A percentile compares a stretch with the other conserved stretches of the same genome.
These are phyloP conservation scores for Pleurotus djamor DNA, from an alignment of 768 basidiomycete genomes.

Conservation along the genomic window DNA sequence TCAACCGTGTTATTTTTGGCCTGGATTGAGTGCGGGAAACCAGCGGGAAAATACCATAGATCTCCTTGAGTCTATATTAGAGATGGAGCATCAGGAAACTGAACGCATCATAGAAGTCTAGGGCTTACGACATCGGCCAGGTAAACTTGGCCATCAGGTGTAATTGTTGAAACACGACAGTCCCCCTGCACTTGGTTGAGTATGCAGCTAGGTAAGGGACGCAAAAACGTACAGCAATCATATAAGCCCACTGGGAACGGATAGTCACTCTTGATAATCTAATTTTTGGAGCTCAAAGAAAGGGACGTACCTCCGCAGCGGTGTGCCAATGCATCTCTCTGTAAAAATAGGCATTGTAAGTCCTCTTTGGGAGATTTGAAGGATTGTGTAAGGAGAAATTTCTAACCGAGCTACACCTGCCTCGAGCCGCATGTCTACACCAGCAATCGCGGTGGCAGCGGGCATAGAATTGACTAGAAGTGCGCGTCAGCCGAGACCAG, in stretches of 20 bases:
- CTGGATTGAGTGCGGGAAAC: conserved; percentile 55
- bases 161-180: conserved; percentile 46
- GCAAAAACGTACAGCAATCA: conserved; percentile 34
- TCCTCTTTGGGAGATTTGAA: conserved; percentile 10
- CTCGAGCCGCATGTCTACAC: conserved; percentile 52
- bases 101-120: neutral
- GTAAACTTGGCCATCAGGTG: conserved; percentile 49
- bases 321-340: conserved; percentile 58
- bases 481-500: neutral
- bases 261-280: neutral
- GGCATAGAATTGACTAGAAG: conserved; percentile 43
- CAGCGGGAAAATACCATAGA: conserved; percentile 60
- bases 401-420: conserved; percentile 45
- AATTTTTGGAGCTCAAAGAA: neutral
- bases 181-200: conserved; percentile 30
- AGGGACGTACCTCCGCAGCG: conserved; percentile 35
- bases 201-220: neutral
- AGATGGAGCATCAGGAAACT: neutral
- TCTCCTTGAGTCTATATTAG: conserved; percentile 28
- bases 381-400: neutral
- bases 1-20: conserved; percentile 43
- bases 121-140: conserved; percentile 49
- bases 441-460: conserved; percentile 38
- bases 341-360: neutral
- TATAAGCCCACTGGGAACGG: conserved; percentile 44